Base-by-base conservation (phyloP, 2,329 filamentous ascomycete species). In the Coniella lustricola region DNA sequence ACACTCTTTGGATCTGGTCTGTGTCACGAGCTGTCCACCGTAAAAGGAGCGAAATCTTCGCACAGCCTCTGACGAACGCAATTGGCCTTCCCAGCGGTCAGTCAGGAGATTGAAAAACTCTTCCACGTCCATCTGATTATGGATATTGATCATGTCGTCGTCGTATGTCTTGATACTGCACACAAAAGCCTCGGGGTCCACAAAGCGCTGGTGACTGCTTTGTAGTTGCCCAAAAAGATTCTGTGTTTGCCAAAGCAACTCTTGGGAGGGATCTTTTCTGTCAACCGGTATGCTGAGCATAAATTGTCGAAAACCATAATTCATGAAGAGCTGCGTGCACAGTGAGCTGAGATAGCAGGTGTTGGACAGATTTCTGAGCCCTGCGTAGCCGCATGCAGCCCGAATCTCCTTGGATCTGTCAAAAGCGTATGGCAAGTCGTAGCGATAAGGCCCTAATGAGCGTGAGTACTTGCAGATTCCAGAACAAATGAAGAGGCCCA, bases 311-410 rank as follows among this genome's bases (percentile, higher is more conserved):
- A 98, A 97, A 7, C 81, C 76, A 14, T 87, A 69, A 61, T 98
- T 97, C 89, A 96, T 97, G 71, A 91, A 98, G 0, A 98, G 78
- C 62, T 98, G 93, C 0, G 90, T 91, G 52, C 97, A 76, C 1
- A 98, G 72, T 0, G 93, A 97, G 63, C 98, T 98, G 62, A 97
- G 77, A 63, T 98, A 98, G 67, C 93, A 98, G 0, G 94, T 97
- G 62, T 96, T 95, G 9, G 89, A 93, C 14, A 96, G 76, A 59
- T 98, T 98, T 49, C 78, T 78, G n/a, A 98, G 67, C 1, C 93
- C 93, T n/a, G 86, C 81, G 62, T 95, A 95, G 17, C 89, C 90
- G 54, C 86, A 86, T 1, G 79, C 68, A 2, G 87, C 82, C 53
- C 89, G 81, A n/a, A 94, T 76, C 14, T 81, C 77, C 58, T 79